Conservation (phyloP, 345 rosid species). For the Gossypium bickii region DNA sequence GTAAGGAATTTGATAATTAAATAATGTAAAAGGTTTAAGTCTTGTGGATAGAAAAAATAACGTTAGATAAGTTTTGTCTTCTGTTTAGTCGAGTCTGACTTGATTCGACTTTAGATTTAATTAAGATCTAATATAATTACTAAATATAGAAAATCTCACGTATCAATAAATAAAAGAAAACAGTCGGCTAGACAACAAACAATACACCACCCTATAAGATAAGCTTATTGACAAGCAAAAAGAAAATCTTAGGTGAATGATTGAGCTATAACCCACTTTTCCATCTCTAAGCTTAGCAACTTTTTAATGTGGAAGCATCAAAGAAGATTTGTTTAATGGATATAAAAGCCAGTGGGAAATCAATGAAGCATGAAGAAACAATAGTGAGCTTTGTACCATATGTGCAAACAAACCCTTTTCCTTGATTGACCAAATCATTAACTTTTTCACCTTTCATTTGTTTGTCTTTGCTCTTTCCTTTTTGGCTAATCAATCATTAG, state of each 20-base stretch:
- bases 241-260: slow-evolving; percentile 22
- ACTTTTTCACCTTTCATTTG: background rate
- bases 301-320: slow-evolving; percentile 27
- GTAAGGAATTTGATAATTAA: too few relatives aligned
- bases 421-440: slow-evolving; percentile 1
- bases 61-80: too few relatives aligned
- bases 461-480: background rate
- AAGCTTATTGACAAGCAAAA: slow-evolving; percentile 5
- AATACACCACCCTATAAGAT: background rate
- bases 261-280: slow-evolving; percentile 11
- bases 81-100: too few relatives aligned
- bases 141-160: accelerated
- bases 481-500: background rate
- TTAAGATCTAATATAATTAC: too few relatives aligned
- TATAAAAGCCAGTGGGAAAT: slow-evolving; percentile 4
- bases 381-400: background rate
- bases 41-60: too few relatives aligned
- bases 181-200: slow-evolving; percentile 31
- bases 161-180: too few relatives aligned
- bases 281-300: slow-evolving; percentile 5
- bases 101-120: too few relatives aligned
- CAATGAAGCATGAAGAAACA: slow-evolving; percentile 8
- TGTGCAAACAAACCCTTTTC: background rate
- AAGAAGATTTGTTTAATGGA: slow-evolving; percentile 17
- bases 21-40: too few relatives aligned